Evolutionary conservation across 805 yeast species (phyloP).

Genomic region (Lipomyces lipofer): DNA sequence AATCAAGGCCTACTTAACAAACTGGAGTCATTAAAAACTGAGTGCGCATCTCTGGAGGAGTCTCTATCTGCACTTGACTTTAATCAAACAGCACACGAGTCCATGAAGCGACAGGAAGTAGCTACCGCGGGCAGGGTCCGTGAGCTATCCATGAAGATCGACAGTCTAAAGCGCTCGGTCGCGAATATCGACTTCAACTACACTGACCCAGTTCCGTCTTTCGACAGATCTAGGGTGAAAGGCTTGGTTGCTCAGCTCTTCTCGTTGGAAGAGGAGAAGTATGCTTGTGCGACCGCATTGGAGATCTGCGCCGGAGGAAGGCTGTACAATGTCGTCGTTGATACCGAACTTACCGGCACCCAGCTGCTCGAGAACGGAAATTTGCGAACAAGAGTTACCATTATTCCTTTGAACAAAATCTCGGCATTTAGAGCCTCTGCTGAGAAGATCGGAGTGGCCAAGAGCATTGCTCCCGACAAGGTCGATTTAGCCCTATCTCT

Average conservation of each 20-base stretch:
- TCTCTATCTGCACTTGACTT: constrained; percentile 40
- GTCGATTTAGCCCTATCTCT: constrained; percentile 88
- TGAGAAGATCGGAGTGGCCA: constrained; percentile 62
- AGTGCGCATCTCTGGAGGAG: constrained; percentile 16
- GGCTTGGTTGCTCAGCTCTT: constrained; percentile 92
- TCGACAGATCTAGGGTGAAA: constrained; percentile 63
- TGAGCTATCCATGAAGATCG: constrained; percentile 49
- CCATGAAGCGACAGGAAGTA: constrained; percentile 28
- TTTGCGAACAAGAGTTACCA: constrained; percentile 78
- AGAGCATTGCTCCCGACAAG: constrained; percentile 72
- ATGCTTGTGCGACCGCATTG: constrained; percentile 72
- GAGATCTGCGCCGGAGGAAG: constrained; percentile 95
- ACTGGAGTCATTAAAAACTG: constrained; percentile 47
- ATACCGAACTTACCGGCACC: constrained; percentile 80
- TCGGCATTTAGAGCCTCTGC: constrained; percentile 57
- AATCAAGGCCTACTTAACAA: constrained; percentile 46
- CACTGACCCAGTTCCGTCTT: constrained; percentile 60
- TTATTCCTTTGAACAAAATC: constrained; percentile 88
- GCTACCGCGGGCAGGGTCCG: constrained; percentile 44
- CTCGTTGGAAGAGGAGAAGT: constrained; percentile 55
- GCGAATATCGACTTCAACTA: constrained; percentile 78
- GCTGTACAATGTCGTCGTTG: constrained; percentile 87
- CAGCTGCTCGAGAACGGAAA: constrained; percentile 76
- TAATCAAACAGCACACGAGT: constrained; percentile 44
- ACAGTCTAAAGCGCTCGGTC: constrained; percentile 59